Base-by-base conservation (phyloP, 2,329 filamentous ascomycete genomes). In the Phialophora expanda region DNA sequence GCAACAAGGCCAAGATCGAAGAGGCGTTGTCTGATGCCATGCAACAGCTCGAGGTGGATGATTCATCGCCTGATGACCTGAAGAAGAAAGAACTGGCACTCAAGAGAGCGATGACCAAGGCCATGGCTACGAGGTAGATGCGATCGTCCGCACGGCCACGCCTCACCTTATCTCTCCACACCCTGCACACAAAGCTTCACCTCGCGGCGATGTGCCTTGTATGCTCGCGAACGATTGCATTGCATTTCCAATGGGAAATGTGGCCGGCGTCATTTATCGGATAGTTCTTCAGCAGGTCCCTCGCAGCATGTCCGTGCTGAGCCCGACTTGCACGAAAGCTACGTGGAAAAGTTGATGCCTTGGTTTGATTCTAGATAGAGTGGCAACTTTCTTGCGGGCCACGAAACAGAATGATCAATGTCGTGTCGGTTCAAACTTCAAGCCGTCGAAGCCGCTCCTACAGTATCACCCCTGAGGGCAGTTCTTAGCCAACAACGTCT, bases 51-150 rank as follows among this genome's bases (percentile, higher is more conserved):
- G 95, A 99, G 89, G 85, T 99, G 77, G 91, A 94, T 82, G 96
- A 99, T 74, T 91, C 92, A 65, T 83, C 84, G 70, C 91, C 93
- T 69, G 96, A 99, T 75, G 95, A 99, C 79, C 86, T 99, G 75
- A 98, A 96, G 92, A 98, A 98, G 92, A 96, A 97, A 90, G 95
- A 99, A 87, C 86, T 99, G 73, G 93, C 93, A 69, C 88, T 99
- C 72, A 99, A 98, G 92, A 88, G 95, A 78, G 88, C 96, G 74
- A 93, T 99, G 76, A 99, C 95, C 83, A 99, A 98, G 90, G 93
- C 91, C 76, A 96, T 96, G 92, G 89, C 92, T 72, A 93, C 92
- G 78, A 89, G 92, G 82, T 96, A 93, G 88, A 56, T 24, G 22
- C 22, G 55, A 51, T n/a, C 53, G 14, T 20, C 26, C n/a, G 28